Base-by-base conservation (phyloP, 371 early-diverging fungal species). In the Mortierella sp. region DNA sequence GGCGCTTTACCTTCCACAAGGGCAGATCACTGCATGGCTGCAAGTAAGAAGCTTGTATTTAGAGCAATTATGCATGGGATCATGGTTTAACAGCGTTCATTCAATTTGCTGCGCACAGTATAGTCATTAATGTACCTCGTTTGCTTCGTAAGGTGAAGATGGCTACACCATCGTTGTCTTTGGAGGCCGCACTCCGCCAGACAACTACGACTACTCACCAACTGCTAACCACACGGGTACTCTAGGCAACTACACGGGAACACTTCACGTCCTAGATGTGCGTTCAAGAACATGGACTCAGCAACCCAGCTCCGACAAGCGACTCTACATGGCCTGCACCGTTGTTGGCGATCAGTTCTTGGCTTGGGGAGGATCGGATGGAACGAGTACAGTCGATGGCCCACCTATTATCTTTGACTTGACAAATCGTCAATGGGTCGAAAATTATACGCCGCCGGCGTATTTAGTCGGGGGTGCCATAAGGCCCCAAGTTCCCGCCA, bases 71-170 rank as follows among this genome's bases (percentile, higher is more conserved):
- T n/a, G n/a, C n/a, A n/a, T n/a, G n/a, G n/a, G n/a, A n/a, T n/a
- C n/a, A n/a, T n/a, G n/a, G n/a, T n/a, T n/a, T n/a, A n/a, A n/a
- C n/a, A n/a, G n/a, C n/a, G n/a, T n/a, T n/a, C n/a, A n/a, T n/a
- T n/a, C n/a, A n/a, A n/a, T n/a, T n/a, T n/a, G n/a, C n/a, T n/a
- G n/a, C n/a, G n/a, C n/a, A n/a, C n/a, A n/a, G n/a, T n/a, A n/a
- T n/a, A n/a, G n/a, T n/a, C n/a, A n/a, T n/a, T n/a, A n/a, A n/a
- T n/a, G n/a, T n/a, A n/a, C n/a, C n/a, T n/a, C n/a, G n/a, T n/a
- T n/a, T n/a, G n/a, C n/a, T n/a, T n/a, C n/a, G n/a, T n/a, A n/a
- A 72, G 72, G 60, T 24, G 72, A 72, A 19, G 62, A 66, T 44
- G 60, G 72, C 28, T 56, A 49, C 15, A 72, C 44, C 6, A 32